Evolutionary conservation across 306 rosid genomes (phyloP).

Genomic region (Coriaria nepalensis): DNA sequence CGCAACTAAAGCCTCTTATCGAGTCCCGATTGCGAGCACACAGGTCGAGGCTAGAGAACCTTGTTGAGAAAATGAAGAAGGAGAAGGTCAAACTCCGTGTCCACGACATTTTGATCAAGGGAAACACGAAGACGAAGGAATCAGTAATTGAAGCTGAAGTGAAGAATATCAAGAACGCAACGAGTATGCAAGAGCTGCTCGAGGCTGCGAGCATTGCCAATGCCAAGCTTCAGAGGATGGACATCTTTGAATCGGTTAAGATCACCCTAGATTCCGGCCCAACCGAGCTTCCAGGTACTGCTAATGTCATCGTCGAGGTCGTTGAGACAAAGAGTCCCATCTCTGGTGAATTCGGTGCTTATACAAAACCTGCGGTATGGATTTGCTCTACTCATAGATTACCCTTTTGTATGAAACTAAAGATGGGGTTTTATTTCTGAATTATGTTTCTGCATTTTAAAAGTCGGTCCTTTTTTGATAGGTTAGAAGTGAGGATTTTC

Average conservation of each 20-base stretch:
- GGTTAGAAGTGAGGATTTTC: too few species aligned
- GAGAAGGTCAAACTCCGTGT: slow-evolving; percentile 66
- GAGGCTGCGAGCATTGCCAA: slow-evolving; percentile 49
- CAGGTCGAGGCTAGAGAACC: slow-evolving; percentile 35
- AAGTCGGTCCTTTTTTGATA: too few species aligned
- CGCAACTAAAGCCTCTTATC: slow-evolving; percentile 19
- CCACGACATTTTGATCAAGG: slow-evolving; percentile 72
- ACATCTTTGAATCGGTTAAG: slow-evolving; percentile 56
- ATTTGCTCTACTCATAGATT: slow-evolving; percentile 8
- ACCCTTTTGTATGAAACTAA: background rate
- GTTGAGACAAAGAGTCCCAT: slow-evolving; percentile 39
- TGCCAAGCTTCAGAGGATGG: slow-evolving; percentile 55
- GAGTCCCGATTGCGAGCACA: slow-evolving; percentile 30
- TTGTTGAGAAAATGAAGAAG: slow-evolving; percentile 42
- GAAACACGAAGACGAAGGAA: slow-evolving; percentile 73
- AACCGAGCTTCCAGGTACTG: slow-evolving; percentile 61
- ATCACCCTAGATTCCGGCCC: slow-evolving; percentile 76
- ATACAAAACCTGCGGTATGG: slow-evolving; percentile 66
- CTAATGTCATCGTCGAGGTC: slow-evolving; percentile 66
- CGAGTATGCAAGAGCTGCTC: slow-evolving; percentile 65
- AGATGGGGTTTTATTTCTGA: background rate
- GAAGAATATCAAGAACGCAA: slow-evolving; percentile 39
- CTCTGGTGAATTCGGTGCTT: slow-evolving; percentile 58
- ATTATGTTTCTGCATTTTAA: too few species aligned
- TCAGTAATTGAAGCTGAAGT: slow-evolving; percentile 72